These are phyloP conservation scores for Lathyrus oleraceus DNA, from an alignment of 306 rosid species.

Conservation along the genomic window DNA sequence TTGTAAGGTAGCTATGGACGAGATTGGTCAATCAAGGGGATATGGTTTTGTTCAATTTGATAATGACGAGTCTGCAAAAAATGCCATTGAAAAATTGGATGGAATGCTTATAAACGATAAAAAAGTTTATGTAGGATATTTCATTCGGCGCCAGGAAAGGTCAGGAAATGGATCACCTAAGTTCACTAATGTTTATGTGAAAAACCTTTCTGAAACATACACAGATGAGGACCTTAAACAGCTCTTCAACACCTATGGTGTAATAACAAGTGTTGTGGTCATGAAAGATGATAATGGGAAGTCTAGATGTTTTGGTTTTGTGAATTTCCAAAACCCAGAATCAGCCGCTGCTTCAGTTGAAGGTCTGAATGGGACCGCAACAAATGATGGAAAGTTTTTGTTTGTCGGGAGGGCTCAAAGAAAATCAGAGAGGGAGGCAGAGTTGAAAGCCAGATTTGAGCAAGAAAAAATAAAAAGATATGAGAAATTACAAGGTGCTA, in stretches of 20 bases:
- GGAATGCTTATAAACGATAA: constrained; percentile 27
- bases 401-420: constrained; percentile 18
- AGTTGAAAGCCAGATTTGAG: constrained; percentile 11
- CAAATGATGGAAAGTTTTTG: background rate
- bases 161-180: background rate
- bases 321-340: constrained; percentile 23
- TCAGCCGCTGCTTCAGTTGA: background rate
- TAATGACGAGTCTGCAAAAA: background rate
- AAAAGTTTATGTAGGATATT: constrained; percentile 17
- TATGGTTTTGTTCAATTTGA: constrained; percentile 26
- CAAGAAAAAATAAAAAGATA: background rate
- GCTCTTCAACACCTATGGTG: constrained; percentile 19
- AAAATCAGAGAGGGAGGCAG: constrained; percentile 11
- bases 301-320: constrained; percentile 28
- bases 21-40: background rate
- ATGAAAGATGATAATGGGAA: constrained; percentile 17
- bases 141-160: constrained; percentile 15
- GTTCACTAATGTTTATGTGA: constrained; percentile 31
- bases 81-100: constrained; percentile 23
- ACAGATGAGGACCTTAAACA: constrained; percentile 9
- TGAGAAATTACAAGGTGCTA: constrained; percentile 20
- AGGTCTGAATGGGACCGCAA: background rate
- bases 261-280: constrained; percentile 16
- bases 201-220: constrained; percentile 18
- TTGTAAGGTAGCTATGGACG: background rate